Conservation (phyloP, 208 protist species). For the Chromosphaera perkinsii region DNA sequence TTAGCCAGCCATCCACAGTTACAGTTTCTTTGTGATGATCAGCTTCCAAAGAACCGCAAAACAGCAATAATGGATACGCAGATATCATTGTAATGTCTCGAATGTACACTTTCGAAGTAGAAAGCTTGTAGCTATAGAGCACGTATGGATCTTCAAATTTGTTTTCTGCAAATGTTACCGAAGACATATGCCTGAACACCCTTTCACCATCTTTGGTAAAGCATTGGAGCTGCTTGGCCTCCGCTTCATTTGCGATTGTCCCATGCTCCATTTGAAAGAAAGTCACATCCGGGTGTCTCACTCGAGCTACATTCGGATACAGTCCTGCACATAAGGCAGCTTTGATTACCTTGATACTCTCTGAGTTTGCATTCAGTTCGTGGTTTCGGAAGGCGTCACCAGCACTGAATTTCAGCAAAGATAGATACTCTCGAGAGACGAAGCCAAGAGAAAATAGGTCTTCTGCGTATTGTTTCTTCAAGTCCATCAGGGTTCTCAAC, state of each 20-base stretch:
- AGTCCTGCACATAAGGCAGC: constrained; percentile 18
- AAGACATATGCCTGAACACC: constrained; percentile 7
- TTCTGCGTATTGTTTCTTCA: constrained; percentile 14
- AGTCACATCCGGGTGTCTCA: neutral
- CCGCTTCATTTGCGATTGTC: constrained; percentile 2
- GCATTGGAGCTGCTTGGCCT: constrained; percentile 3
- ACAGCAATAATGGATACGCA: constrained; percentile 27
- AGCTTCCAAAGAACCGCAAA: constrained; percentile 11
- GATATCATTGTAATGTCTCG: constrained; percentile 20
- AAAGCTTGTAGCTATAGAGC: constrained; percentile 15
- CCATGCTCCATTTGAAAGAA: constrained; percentile 3
- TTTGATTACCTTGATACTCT: constrained; percentile 11
- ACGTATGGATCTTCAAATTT: constrained; percentile 4
- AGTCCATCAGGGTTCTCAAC: constrained; percentile 1
- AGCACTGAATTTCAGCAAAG: neutral
- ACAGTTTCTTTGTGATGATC: neutral
- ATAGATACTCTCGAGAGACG: neutral
- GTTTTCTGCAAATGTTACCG: constrained; percentile 1
- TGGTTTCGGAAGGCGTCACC: neutral
- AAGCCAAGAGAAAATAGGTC: constrained; percentile 2
- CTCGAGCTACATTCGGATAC: constrained; percentile 24
- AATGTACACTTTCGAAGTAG: constrained; percentile 24
- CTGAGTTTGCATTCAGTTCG: neutral
- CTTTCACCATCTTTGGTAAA: neutral
- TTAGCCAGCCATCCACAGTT: constrained; percentile 9